Percentiles rank a stretch among this genome's conserved stretches.
phyloP scores from a whole-genome alignment of 306 rosid species.

The Arachis stenosperma region DNA sequence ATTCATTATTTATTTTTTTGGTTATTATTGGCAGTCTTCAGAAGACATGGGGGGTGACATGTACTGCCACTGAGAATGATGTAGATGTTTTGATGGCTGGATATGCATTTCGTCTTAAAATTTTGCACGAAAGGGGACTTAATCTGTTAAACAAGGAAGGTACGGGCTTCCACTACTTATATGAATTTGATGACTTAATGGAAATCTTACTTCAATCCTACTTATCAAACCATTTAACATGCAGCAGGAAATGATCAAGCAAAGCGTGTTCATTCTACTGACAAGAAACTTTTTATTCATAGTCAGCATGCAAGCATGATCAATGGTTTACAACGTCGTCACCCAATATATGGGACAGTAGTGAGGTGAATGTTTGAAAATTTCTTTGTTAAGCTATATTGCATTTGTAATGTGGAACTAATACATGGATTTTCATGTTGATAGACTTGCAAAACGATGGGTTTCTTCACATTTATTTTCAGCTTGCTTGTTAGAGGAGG shows the following conservation, averaged over 20 bases:
- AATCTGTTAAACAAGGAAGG: slow-evolving; percentile 67
- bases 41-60: slow-evolving; percentile 72
- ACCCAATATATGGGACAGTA: slow-evolving; percentile 76
- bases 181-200: slow-evolving; percentile 36
- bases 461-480: slow-evolving; percentile 91
- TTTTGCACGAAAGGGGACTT: slow-evolving; percentile 95
- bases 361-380: slow-evolving; percentile 64
- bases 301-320: slow-evolving; percentile 94
- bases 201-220: slow-evolving; percentile 31
- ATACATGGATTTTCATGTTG: slow-evolving; percentile 37
- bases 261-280: slow-evolving; percentile 60
- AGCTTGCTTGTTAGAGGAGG: slow-evolving; percentile 89
- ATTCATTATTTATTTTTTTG: slow-evolving; percentile 31
- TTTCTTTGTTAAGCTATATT: slow-evolving; percentile 22
- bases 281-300: slow-evolving; percentile 67
- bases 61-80: slow-evolving; percentile 74
- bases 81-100: slow-evolving; percentile 84
- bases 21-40: slow-evolving; percentile 68
- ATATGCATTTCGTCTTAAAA: slow-evolving; percentile 87
- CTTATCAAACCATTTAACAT: slow-evolving; percentile 41
- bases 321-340: slow-evolving; percentile 81
- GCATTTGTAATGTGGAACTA: slow-evolving; percentile 36
- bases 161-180: slow-evolving; percentile 46
- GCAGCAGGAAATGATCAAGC: slow-evolving; percentile 64
- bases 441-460: slow-evolving; percentile 97